A percentile compares a stretch with the other conserved stretches of the same genome.
Conservation (phyloP, 495 filamentous ascomycete species). For the Lophium mytilinum region DNA sequence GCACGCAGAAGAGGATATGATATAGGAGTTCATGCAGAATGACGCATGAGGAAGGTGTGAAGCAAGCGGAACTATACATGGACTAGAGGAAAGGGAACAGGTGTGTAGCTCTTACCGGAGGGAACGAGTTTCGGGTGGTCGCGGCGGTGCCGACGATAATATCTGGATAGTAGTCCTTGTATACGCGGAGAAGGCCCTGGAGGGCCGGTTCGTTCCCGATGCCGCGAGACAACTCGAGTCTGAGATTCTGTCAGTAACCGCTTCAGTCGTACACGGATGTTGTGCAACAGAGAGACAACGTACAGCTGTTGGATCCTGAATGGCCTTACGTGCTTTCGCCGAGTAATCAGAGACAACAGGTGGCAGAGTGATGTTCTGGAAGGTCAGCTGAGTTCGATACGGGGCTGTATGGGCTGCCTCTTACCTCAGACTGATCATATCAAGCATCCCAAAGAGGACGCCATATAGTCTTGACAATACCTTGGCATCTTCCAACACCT, state of each 20-base stretch:
- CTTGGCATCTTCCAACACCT: slow-evolving; percentile 56
- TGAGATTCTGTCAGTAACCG: slow-evolving; percentile 30
- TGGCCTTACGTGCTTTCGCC: slow-evolving; percentile 79
- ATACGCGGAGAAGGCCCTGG: slow-evolving; percentile 69
- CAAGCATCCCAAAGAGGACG: slow-evolving; percentile 74
- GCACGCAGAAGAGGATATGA: slow-evolving; percentile 1
- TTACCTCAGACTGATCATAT: slow-evolving; percentile 67
- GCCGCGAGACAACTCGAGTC: slow-evolving; percentile 51
- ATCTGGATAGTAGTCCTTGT: slow-evolving; percentile 86
- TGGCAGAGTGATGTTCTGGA: slow-evolving; percentile 60
- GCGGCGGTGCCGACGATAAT: slow-evolving; percentile 65
- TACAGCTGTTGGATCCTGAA: slow-evolving; percentile 77
- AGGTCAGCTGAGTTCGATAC: slow-evolving; percentile 18
- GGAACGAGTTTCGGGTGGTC: slow-evolving; percentile 32
- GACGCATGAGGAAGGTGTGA: too few species aligned
- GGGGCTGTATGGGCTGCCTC: slow-evolving; percentile 7
- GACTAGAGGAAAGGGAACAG: too few species aligned
- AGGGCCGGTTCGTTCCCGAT: slow-evolving; percentile 67
- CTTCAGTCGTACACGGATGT: not conserved
- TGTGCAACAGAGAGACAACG: slow-evolving; percentile 30
- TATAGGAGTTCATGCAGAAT: too few species aligned
- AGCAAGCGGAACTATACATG: too few species aligned
- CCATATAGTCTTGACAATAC: slow-evolving; percentile 65
- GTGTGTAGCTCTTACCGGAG: slow-evolving; percentile 28
- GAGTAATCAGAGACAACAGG: slow-evolving; percentile 72